Base-by-base conservation (phyloP, 495 filamentous ascomycete genomes). In the Choiromyces venosus region DNA sequence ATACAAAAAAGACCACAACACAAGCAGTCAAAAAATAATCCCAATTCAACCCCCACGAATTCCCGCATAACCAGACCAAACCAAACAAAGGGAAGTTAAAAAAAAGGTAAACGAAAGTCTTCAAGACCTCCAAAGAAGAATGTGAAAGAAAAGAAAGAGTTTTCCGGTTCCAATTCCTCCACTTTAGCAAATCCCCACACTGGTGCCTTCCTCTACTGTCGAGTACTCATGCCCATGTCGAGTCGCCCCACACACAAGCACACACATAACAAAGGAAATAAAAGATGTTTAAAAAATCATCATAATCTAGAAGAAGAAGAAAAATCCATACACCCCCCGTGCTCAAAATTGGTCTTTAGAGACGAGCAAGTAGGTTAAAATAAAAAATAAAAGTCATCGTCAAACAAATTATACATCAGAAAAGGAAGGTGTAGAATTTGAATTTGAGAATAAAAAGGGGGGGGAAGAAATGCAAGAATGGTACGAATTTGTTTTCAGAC, bases 191-290 rank as follows among this genome's bases (percentile, higher is more conserved):
- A 61, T 61, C 52, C 52, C 52, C 25, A 61, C 52, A 61, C 52
- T 61, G 52, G 52, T 61, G 75, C 75, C 66, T 77, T 77, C 74
- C 75, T 77, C 74, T 77, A 64, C 66, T 72, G 72, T 69, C 75
- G 74, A 77, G 75, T 77, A 77, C 75, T 77, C 75, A 77, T 77
- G 74, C 75, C 66, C 75, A 67, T 46, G 76, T 65, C 46, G 71
- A 73, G 38, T 70, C 72, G 65, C 70, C 68, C 52, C 68, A 16
- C 35, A 73, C 69, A 66, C 29, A 70, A 37, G 19, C 46, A 66
- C 7, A 70, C 10, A 69, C 66, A 69, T 42, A 69, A 44, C 52
- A 73, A 71, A 65, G 25, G 56, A 33, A 68, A 66, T 42, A 74
- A 66, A 37, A 76, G 39, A 42, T 37, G 72, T 35, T n/a, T 37